Conservation (phyloP, 1,284 basidiomycete species). For the Cryptococcus sp. region DNA sequence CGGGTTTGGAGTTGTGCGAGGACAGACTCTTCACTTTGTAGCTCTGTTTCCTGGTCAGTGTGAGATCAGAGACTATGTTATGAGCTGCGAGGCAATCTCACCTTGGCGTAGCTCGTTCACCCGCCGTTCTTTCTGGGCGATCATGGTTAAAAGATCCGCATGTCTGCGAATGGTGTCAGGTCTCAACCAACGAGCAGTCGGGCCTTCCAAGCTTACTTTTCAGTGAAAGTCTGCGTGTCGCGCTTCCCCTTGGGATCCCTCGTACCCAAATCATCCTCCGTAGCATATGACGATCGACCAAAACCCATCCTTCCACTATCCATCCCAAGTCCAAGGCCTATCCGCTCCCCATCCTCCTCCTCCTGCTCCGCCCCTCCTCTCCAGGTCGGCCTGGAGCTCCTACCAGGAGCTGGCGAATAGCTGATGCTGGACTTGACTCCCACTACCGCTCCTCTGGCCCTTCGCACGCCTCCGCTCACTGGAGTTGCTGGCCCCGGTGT, state of each 20-base stretch:
- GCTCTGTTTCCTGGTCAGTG: conserved; percentile 22
- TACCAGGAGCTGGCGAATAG: conserved; percentile 10
- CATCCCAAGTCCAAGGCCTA: background rate
- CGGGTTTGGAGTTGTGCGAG: conserved; percentile 33
- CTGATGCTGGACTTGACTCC: conserved; percentile 12
- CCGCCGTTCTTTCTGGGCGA: conserved; percentile 40
- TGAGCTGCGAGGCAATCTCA: conserved; percentile 11
- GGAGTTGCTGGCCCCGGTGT: conserved; percentile 5
- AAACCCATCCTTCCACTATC: background rate
- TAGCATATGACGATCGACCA: background rate
- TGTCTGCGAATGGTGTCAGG: conserved; percentile 25
- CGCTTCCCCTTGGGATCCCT: background rate
- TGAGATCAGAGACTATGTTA: background rate
- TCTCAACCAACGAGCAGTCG: background rate
- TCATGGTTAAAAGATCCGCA: conserved; percentile 37
- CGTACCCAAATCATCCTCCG: background rate
- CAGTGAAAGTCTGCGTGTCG: conserved; percentile 11
- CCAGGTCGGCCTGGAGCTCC: background rate
- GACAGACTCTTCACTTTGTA: conserved; percentile 34
- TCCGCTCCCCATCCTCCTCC: background rate
- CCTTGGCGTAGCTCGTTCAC: conserved; percentile 43
- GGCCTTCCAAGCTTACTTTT: conserved; percentile 11
- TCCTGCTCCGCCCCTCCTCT: background rate
- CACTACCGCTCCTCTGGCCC: background rate
- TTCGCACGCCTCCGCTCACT: background rate